Conservation (phyloP, 1,284 basidiomycete species). For the Papiliotrema flavescens region DNA sequence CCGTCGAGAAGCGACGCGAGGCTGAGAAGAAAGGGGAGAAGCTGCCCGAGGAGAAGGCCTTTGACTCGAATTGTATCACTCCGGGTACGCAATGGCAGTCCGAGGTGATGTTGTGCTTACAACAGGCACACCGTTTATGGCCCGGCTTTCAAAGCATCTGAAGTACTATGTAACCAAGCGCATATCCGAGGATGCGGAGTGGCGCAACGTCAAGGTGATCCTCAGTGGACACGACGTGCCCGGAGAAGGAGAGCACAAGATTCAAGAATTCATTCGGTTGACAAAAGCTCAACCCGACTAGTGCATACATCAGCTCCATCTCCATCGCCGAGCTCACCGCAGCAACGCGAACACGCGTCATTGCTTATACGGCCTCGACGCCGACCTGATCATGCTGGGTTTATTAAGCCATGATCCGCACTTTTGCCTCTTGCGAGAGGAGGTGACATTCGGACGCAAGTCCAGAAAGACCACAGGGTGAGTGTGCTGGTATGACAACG, state of each 20-base stretch:
- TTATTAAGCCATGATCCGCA: slow-evolving; percentile 97
- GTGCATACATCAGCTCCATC: too few relatives aligned
- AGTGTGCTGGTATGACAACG: slow-evolving; percentile 24
- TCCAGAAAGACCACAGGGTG: slow-evolving; percentile 67
- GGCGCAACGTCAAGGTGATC: slow-evolving; percentile 88
- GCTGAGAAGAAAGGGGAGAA: slow-evolving; percentile 86
- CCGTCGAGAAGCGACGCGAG: slow-evolving; percentile 78
- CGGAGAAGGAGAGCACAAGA: slow-evolving; percentile 99
- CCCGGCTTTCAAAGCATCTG: slow-evolving; percentile 80
- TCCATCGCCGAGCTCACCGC: slow-evolving; percentile 4
- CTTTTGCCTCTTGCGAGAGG: slow-evolving; percentile 94
- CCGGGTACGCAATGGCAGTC: slow-evolving; percentile 61
- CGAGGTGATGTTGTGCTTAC: neutral
- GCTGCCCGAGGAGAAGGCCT: slow-evolving; percentile 87
- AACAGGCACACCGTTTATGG: slow-evolving; percentile 91
- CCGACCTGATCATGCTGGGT: slow-evolving; percentile 97
- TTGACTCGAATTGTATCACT: slow-evolving; percentile 99
- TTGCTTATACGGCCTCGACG: slow-evolving; percentile 97
- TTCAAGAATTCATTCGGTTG: slow-evolving; percentile 98
- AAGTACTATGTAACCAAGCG: slow-evolving; percentile 97
- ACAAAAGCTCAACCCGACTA: slow-evolving; percentile 93
- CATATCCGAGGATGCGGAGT: slow-evolving; percentile 90
- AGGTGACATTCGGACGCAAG: slow-evolving; percentile 93
- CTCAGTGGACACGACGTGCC: slow-evolving; percentile 98
- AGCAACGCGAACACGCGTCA: slow-evolving; percentile 61